Evolutionary conservation across 331 rosid genomes (phyloP).

Genomic region (Rhamnella rubrinervis): DNA sequence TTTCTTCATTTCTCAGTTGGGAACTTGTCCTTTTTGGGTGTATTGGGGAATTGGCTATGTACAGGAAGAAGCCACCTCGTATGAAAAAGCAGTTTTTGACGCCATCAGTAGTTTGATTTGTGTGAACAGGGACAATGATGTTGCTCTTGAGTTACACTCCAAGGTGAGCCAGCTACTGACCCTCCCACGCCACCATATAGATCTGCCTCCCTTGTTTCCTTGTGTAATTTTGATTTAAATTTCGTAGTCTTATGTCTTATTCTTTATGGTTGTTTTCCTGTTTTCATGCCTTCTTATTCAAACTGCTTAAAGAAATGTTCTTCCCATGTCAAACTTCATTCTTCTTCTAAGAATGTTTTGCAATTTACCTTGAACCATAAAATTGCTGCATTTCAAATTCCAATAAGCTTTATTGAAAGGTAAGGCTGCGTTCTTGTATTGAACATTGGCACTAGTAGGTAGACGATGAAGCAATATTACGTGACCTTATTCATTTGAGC

Average conservation of each 20-base stretch:
- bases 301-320: background rate
- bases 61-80: conserved; percentile 78
- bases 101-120: conserved; percentile 58
- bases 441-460: background rate
- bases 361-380: background rate
- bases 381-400: background rate
- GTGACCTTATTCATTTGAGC: background rate
- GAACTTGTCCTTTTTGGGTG: background rate
- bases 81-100: conserved; percentile 72
- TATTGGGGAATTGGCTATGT: conserved; percentile 11
- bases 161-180: conserved; percentile 36
- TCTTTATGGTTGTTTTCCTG: background rate
- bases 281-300: background rate
- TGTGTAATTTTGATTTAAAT: too few species aligned
- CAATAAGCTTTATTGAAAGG: background rate
- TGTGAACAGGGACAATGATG: conserved; percentile 62
- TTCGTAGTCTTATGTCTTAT: too few species aligned
- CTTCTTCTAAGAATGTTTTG: background rate
- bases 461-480: background rate
- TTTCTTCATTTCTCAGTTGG: background rate
- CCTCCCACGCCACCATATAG: background rate
- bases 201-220: background rate
- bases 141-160: conserved; percentile 59
- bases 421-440: background rate
- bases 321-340: background rate